A percentile compares a stretch with the other conserved stretches of the same genome.
Evolutionary conservation across 1,284 basidiomycete genomes (phyloP).

Genomic region (Tetrapyrgos nigripes): DNA sequence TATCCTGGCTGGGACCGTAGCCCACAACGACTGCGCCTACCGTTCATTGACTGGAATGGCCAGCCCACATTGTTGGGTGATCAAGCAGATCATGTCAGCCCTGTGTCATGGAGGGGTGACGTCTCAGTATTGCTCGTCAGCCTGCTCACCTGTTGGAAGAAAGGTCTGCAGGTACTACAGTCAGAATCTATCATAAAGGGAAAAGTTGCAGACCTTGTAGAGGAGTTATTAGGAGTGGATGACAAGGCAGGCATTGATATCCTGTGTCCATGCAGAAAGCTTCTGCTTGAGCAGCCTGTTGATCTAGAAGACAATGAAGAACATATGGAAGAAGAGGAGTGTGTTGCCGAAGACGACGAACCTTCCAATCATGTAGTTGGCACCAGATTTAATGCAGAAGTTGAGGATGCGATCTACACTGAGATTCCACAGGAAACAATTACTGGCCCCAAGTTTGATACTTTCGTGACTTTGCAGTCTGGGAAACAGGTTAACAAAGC

Average conservation of each 20-base stretch:
- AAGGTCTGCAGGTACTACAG: not conserved
- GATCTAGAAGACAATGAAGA: too few relatives aligned
- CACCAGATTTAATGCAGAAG: not conserved
- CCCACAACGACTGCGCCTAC: not conserved
- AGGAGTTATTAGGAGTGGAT: too few relatives aligned
- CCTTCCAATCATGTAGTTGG: not conserved
- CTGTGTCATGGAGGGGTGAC: not conserved
- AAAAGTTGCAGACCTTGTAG: not conserved
- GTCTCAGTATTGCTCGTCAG: not conserved
- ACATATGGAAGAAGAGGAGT: too few relatives aligned
- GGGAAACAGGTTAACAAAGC: conserved; percentile 1
- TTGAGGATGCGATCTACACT: not conserved
- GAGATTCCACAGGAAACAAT: not conserved
- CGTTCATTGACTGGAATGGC: not conserved
- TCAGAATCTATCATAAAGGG: not conserved
- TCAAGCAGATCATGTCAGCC: conserved; percentile 1
- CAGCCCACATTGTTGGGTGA: not conserved
- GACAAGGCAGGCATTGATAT: too few relatives aligned
- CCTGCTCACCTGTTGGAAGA: not conserved
- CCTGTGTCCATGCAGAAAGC: too few relatives aligned
- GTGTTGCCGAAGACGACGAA: too few relatives aligned
- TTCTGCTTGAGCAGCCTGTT: too few relatives aligned
- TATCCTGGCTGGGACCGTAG: not conserved
- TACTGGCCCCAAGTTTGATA: not conserved
- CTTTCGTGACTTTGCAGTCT: not conserved